Evolutionary conservation across 208 protist species (phyloP), one percentile per base, ranked within the genome.

Genomic region (Leishmania gerbilli): DNA sequence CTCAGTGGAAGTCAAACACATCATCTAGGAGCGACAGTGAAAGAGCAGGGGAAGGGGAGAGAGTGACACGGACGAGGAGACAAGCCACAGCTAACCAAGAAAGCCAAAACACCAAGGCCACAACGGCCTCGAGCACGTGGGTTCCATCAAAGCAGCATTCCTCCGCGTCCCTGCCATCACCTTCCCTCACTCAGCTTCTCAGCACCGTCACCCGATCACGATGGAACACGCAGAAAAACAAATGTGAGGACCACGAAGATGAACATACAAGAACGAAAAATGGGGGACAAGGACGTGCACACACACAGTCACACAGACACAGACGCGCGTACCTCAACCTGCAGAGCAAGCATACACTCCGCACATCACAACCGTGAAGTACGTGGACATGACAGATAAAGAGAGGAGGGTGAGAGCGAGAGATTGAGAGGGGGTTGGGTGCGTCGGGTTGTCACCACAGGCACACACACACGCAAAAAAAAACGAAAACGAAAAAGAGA

Each of bases 291-390:
- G 27, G 21, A 31, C 47, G 58, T 34, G 71, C 27, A 37, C 37
- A 55, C 42, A 58, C 47, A 51, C 60, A 34, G 31, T 47, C 15
- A 27, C 71, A 75, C 3, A 24, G 19, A 3, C 11, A 69, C n/a
- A 78, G 13, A 78, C 58, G n/a, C 58, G 49, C 8, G 24, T 21
- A 55, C 47, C 56, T 71, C 62, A 72, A 53, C 49, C 71, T 31
- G 40, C 37, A 0, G 42, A 72, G 3, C 68, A 24, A 51, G 68
- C 40, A 72, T 34, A 49, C 42, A 37, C 27, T n/a, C 68, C 68
- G 24, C 37, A 51, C 19, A 24, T 24, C 34, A 53, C 49, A 42
- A 60, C 1, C 40, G 55, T 62, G 40, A 79, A 40, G 58, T n/a
- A 76, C 15, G 37, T 8, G n/a, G n/a, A 67, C 1, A 51, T 49